Conservation (phyloP, 2,329 filamentous ascomycete genomes). For the Tothia fuscella region DNA sequence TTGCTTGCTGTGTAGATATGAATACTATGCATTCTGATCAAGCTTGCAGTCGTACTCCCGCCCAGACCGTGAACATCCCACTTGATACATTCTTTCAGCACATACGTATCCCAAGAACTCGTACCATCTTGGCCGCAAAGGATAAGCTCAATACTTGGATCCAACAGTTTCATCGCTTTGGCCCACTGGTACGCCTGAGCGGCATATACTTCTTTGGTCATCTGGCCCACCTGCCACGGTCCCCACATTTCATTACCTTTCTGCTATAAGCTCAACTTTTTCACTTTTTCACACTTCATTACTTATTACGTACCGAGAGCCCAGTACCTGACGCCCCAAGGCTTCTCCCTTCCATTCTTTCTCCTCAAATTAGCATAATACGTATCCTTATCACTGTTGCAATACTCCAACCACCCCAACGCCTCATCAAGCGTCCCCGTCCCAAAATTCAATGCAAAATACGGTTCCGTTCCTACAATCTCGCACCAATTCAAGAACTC, state of each 20-base stretch:
- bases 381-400: slow-evolving; percentile 65
- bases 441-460: slow-evolving; percentile 69
- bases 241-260: slow-evolving; percentile 64
- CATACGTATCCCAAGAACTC: slow-evolving; percentile 60
- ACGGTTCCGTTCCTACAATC: slow-evolving; percentile 62
- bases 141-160: slow-evolving; percentile 57
- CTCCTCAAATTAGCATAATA: slow-evolving; percentile 73
- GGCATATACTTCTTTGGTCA: slow-evolving; percentile 58
- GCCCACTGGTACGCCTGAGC: slow-evolving; percentile 60
- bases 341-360: slow-evolving; percentile 61
- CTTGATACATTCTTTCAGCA: slow-evolving; percentile 55
- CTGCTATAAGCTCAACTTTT: slow-evolving; percentile 81
- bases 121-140: slow-evolving; percentile 63
- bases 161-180: slow-evolving; percentile 58
- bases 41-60: slow-evolving; percentile 31
- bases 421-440: slow-evolving; percentile 48
- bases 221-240: slow-evolving; percentile 55
- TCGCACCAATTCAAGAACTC: slow-evolving; percentile 78
- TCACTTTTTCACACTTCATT: slow-evolving; percentile 34
- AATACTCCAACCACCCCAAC: slow-evolving; percentile 75
- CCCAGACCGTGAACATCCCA: slow-evolving; percentile 39
- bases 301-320: background rate
- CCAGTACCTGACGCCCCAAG: slow-evolving; percentile 46
- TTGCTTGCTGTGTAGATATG: slow-evolving; percentile 61
- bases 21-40: slow-evolving; percentile 72